Evolutionary conservation across 495 filamentous ascomycete genomes (phyloP).

Genomic region (Cryomyces minteri): DNA sequence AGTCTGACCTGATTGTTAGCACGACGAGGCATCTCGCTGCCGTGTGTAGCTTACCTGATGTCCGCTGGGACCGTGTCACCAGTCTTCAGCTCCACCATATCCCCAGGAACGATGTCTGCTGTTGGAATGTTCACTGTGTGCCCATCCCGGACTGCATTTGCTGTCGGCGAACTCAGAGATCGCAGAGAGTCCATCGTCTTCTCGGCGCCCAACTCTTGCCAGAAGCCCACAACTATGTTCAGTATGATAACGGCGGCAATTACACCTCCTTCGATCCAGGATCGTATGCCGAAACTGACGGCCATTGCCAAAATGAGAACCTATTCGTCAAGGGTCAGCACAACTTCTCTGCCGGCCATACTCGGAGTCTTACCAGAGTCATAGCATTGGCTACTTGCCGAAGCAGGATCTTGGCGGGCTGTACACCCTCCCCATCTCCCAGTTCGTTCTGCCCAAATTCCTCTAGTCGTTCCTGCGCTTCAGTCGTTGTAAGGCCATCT

Average conservation of each 20-base stretch:
- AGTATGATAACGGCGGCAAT: slow-evolving; percentile 64
- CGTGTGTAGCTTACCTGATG: too few species aligned
- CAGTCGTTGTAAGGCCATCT: slow-evolving; percentile 36
- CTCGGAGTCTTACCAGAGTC: slow-evolving; percentile 29
- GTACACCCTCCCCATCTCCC: slow-evolving; percentile 37
- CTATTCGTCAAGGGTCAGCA: slow-evolving; percentile 16
- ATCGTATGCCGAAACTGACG: slow-evolving; percentile 58
- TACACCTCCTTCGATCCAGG: slow-evolving; percentile 73
- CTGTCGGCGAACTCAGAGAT: slow-evolving; percentile 60
- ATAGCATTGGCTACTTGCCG: slow-evolving; percentile 50
- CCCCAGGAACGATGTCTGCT: slow-evolving; percentile 13
- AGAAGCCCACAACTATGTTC: slow-evolving; percentile 64
- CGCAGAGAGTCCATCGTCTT: slow-evolving; percentile 73
- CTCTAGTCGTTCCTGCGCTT: slow-evolving; percentile 35
- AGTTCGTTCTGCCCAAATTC: slow-evolving; percentile 44
- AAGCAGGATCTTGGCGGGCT: slow-evolving; percentile 36
- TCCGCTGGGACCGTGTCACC: slow-evolving; percentile 75
- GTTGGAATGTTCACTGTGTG: too few species aligned
- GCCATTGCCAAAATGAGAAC: slow-evolving; percentile 74
- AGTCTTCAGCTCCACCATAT: slow-evolving; percentile 60
- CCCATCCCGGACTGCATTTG: slow-evolving; percentile 58
- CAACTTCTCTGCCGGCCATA: too few species aligned
- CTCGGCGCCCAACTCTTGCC: slow-evolving; percentile 69
- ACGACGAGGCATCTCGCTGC: too few species aligned
- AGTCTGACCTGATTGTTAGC: too few species aligned